These are phyloP conservation scores for Aureobasidium melanogenum DNA, from an alignment of 2,329 filamentous ascomycete species.

Conservation along the genomic window DNA sequence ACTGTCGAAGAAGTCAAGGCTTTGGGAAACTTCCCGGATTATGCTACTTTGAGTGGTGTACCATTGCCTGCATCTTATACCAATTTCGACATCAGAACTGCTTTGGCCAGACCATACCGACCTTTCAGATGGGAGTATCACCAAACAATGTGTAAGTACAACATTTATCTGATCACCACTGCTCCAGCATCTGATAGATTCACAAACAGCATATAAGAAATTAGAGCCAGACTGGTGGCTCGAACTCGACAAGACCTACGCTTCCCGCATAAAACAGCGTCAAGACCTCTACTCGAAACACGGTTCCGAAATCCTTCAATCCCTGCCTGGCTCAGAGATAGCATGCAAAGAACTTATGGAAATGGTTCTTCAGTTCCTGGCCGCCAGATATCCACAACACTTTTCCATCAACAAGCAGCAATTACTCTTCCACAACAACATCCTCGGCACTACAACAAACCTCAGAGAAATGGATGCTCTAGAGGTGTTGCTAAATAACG, in stretches of 20 bases:
- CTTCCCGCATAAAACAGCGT: slow-evolving; percentile 57
- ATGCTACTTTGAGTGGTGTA: slow-evolving; percentile 64
- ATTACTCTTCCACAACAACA: slow-evolving; percentile 56
- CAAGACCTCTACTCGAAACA: slow-evolving; percentile 55
- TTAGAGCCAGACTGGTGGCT: slow-evolving; percentile 80
- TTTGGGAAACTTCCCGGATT: slow-evolving; percentile 72
- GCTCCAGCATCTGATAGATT: neutral
- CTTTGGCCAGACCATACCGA: slow-evolving; percentile 64
- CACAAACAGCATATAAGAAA: slow-evolving; percentile 57
- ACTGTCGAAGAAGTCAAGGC: slow-evolving; percentile 59
- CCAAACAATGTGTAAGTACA: slow-evolving; percentile 78
- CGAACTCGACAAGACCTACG: slow-evolving; percentile 72
- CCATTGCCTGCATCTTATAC: slow-evolving; percentile 56
- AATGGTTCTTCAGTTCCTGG: slow-evolving; percentile 73
- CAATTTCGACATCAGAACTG: slow-evolving; percentile 60
- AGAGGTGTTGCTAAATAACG: slow-evolving; percentile 61
- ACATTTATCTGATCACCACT: neutral
- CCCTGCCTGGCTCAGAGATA: slow-evolving; percentile 65
- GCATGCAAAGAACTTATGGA: slow-evolving; percentile 84
- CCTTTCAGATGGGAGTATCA: slow-evolving; percentile 80
- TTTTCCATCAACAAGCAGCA: slow-evolving; percentile 53
- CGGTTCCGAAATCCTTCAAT: slow-evolving; percentile 55
- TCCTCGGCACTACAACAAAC: slow-evolving; percentile 55
- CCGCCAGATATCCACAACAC: slow-evolving; percentile 64
- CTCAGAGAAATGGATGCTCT: slow-evolving; percentile 57